phyloP scores from a whole-genome alignment of 148 eudicot species.

The Cornus suecica region DNA sequence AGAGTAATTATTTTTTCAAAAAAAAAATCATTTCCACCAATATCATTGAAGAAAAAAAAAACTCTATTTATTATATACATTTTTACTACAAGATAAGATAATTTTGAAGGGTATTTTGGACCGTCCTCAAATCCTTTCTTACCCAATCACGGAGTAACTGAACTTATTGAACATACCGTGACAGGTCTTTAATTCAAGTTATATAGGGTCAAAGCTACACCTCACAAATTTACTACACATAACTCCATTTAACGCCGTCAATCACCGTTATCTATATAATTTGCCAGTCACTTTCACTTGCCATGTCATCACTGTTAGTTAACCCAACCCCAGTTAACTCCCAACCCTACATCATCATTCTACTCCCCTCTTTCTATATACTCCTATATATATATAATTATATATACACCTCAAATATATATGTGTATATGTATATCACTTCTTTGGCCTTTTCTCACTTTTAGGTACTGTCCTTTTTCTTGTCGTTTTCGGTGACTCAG shows the following conservation, averaged over 20 bases:
- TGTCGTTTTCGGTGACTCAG: constrained; percentile 20
- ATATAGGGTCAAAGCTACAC: neutral
- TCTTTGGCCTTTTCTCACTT: neutral
- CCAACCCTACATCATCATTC: neutral
- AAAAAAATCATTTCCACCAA: too few relatives aligned
- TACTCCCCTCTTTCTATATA: neutral
- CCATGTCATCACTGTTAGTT: neutral
- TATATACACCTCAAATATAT: too few relatives aligned
- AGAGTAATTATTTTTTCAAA: too few relatives aligned
- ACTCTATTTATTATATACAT: too few relatives aligned
- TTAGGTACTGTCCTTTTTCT: neutral
- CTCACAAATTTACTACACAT: neutral
- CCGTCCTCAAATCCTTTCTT: neutral
- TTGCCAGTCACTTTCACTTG: neutral
- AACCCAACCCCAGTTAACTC: neutral
- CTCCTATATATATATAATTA: too few relatives aligned
- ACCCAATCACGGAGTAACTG: neutral
- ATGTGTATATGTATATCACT: too few relatives aligned
- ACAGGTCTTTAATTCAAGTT: neutral
- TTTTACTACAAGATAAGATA: too few relatives aligned
- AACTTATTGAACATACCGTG: too few relatives aligned
- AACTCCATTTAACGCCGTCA: neutral
- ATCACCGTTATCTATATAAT: neutral
- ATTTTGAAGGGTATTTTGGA: neutral
- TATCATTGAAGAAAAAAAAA: too few relatives aligned